Evolutionary conservation across 768 basidiomycete genomes (phyloP).

Genomic region (Boletus tomentosulus): DNA sequence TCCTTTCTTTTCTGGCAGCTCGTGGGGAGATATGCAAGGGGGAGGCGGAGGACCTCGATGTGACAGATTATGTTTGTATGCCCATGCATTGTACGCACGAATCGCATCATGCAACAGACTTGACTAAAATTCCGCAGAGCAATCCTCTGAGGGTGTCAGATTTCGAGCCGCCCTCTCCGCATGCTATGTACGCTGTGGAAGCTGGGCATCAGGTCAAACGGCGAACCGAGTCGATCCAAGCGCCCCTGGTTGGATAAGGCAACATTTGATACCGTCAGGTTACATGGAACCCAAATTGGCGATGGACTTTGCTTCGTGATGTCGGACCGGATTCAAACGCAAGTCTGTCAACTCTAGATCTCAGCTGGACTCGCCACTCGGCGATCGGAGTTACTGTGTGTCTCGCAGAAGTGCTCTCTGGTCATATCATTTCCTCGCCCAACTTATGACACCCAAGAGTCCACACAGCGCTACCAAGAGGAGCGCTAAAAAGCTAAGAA

Average conservation of each 20-base stretch:
- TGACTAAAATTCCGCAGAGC: conserved; percentile 1
- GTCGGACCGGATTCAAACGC: no score
- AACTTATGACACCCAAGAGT: conserved; percentile 16
- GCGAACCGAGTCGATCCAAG: no score
- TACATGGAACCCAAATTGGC: no score
- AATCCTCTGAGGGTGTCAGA: background rate
- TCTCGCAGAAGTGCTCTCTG: background rate
- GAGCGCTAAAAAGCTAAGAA: conserved; percentile 19
- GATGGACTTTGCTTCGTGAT: no score
- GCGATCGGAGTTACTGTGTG: background rate
- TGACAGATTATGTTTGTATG: conserved; percentile 18
- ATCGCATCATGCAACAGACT: conserved; percentile 12
- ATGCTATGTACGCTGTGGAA: background rate
- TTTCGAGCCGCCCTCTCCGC: no score
- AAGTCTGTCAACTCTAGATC: no score
- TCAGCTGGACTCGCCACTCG: background rate
- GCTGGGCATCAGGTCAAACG: background rate
- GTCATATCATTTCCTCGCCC: conserved; percentile 15
- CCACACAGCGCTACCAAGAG: conserved; percentile 19
- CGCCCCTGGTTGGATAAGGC: no score
- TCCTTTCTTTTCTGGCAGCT: background rate
- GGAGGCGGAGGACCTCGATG: conserved; percentile 3
- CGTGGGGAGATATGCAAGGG: background rate
- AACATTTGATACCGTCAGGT: no score
- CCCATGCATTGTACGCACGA: conserved; percentile 17